Evolutionary conservation across 164 flowering plant species (phyloP).

Genomic region (Umbilicus rupestris): DNA sequence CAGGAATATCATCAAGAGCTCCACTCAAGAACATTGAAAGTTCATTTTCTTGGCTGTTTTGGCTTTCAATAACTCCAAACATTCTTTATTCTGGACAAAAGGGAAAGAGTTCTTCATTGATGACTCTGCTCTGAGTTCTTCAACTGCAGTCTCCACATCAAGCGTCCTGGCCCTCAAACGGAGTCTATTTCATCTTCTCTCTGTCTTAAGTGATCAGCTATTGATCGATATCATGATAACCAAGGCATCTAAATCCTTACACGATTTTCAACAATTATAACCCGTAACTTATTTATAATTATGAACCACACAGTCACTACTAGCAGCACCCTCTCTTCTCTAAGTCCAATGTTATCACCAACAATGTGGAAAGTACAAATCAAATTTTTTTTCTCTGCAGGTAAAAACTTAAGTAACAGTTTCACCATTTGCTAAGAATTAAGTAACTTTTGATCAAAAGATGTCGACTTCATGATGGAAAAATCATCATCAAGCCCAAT

Average conservation of each 20-base stretch:
- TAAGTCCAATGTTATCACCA: background rate
- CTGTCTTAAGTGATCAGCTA: background rate
- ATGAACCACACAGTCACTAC: background rate
- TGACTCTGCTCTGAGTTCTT: background rate
- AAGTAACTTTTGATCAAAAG: no score
- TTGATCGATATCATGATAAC: background rate
- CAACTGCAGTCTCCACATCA: background rate
- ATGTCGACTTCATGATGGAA: no score
- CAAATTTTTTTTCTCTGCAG: background rate
- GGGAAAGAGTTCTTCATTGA: background rate
- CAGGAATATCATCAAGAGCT: conserved; percentile 74
- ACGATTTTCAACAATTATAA: background rate
- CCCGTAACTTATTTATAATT: background rate
- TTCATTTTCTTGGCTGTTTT: conserved; percentile 82
- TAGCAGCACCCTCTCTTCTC: background rate
- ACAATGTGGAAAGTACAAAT: background rate
- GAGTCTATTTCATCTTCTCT: background rate
- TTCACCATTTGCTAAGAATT: no score
- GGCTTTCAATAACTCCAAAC: background rate
- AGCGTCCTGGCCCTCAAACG: background rate
- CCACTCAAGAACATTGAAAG: conserved; percentile 94
- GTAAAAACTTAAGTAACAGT: no score
- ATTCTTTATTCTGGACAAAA: background rate
- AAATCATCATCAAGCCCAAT: no score
- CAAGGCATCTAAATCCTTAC: background rate